Conservation (phyloP, 2,329 filamentous ascomycete genomes). For the Anthostomella pinea region DNA sequence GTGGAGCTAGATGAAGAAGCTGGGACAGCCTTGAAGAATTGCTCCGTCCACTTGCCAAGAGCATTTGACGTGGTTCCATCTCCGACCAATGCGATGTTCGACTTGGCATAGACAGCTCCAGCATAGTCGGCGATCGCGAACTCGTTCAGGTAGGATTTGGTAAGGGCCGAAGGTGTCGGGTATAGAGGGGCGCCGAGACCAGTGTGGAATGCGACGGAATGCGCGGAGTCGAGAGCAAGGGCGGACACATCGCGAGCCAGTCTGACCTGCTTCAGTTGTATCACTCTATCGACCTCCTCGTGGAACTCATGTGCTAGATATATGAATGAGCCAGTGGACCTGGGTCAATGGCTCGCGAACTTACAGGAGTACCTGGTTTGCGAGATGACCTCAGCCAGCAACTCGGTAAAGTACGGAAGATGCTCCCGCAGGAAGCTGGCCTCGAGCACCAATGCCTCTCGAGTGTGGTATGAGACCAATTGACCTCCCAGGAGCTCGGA, state of each 20-base stretch:
- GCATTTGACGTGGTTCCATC: conserved; percentile 78
- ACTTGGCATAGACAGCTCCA: conserved; percentile 76
- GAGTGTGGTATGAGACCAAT: conserved; percentile 83
- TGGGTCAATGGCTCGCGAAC: conserved; percentile 29
- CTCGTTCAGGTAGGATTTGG: conserved; percentile 77
- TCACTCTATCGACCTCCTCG: conserved; percentile 77
- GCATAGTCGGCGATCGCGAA: conserved; percentile 74
- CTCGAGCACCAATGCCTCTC: conserved; percentile 88
- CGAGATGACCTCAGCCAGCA: conserved; percentile 86
- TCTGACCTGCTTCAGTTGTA: conserved; percentile 75
- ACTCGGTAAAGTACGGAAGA: conserved; percentile 94
- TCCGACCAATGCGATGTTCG: conserved; percentile 87
- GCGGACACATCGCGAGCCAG: conserved; percentile 60
- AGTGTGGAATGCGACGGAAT: conserved; percentile 57
- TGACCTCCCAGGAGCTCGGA: conserved; percentile 91
- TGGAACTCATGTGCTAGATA: conserved; percentile 78
- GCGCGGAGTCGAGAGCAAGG: conserved; percentile 81
- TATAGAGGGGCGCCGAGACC: conserved; percentile 80
- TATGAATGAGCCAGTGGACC: conserved; percentile 13
- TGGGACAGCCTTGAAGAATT: conserved; percentile 81
- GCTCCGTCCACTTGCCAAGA: conserved; percentile 83
- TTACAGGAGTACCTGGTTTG: conserved; percentile 81
- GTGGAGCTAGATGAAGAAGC: conserved; percentile 50
- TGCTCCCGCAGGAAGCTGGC: conserved; percentile 95
- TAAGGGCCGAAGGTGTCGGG: conserved; percentile 67